A percentile compares a stretch with the other conserved stretches of the same genome.
These are phyloP conservation scores for Mycena rebaudengoi DNA, from an alignment of 768 basidiomycete species.

Conservation along the genomic window DNA sequence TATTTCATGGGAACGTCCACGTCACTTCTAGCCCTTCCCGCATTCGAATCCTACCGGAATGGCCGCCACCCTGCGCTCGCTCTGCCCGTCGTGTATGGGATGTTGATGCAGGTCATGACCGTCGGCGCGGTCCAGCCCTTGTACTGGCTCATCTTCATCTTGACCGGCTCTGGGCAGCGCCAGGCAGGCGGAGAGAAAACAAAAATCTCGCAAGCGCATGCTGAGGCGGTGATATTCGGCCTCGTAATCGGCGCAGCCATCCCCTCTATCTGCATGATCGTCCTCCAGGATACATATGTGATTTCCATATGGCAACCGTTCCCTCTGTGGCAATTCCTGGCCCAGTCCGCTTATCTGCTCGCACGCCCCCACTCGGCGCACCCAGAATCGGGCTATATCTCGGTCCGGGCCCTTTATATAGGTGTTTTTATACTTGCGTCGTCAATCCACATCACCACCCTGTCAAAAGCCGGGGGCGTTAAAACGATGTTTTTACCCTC, in stretches of 20 bases:
- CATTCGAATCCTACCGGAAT: constrained; percentile 53
- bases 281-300: constrained; percentile 47
- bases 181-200: constrained; percentile 29
- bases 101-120: constrained; percentile 50
- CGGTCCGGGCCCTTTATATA: constrained; percentile 48
- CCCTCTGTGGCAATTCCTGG: constrained; percentile 52
- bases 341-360: constrained; percentile 45
- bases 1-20: constrained; percentile 48
- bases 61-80: constrained; percentile 44
- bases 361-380: constrained; percentile 44
- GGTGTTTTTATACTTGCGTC: constrained; percentile 46
- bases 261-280: constrained; percentile 54
- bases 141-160: constrained; percentile 56
- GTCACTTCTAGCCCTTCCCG: constrained; percentile 48
- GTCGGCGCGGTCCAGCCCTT: constrained; percentile 54
- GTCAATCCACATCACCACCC: constrained; percentile 50
- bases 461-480: constrained; percentile 44
- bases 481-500: constrained; percentile 47
- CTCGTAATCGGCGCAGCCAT: constrained; percentile 53
- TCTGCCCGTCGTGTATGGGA: constrained; percentile 50
- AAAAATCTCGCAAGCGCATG: constrained; percentile 45
- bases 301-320: constrained; percentile 65
- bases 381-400: constrained; percentile 44
- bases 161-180: constrained; percentile 40
- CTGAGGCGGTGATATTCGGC: constrained; percentile 59